These are phyloP conservation scores for Pleurotus eryngii DNA, from an alignment of 768 basidiomycete genomes.

Conservation along the genomic window DNA sequence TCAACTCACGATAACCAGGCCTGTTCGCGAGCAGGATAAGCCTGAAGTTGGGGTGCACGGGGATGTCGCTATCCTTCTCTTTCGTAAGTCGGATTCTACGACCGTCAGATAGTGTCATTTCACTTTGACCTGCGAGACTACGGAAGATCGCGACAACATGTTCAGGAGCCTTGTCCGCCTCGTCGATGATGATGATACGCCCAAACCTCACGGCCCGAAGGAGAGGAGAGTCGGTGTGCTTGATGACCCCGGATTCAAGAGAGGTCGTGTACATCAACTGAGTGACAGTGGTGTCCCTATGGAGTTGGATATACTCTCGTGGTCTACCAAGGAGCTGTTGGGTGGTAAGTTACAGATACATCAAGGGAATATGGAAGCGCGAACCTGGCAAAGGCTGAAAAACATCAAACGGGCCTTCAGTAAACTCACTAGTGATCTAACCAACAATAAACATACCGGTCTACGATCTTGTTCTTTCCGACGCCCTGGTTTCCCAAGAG, in stretches of 20 bases:
- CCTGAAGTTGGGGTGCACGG: conserved; percentile 61
- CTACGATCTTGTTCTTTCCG: conserved; percentile 6
- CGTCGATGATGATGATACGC: conserved; percentile 67
- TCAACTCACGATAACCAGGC: conserved; percentile 60
- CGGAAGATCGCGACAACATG: conserved; percentile 72
- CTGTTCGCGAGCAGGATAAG: conserved; percentile 63
- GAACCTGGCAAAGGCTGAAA: conserved; percentile 52
- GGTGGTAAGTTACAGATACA: not conserved
- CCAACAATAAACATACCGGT: conserved; percentile 28
- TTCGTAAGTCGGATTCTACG: conserved; percentile 45
- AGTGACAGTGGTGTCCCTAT: conserved; percentile 68
- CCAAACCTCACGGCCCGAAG: conserved; percentile 59
- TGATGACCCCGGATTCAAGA: conserved; percentile 53
- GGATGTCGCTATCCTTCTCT: conserved; percentile 52
- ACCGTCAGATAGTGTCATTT: conserved; percentile 63
- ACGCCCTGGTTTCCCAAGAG: conserved; percentile 56
- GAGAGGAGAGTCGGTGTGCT: conserved; percentile 63
- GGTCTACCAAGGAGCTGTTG: conserved; percentile 56
- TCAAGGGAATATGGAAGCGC: not conserved
- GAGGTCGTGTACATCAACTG: conserved; percentile 70
- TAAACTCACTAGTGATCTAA: too few species aligned
- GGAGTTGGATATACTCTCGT: conserved; percentile 67
- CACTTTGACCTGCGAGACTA: conserved; percentile 62
- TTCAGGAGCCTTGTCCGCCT: conserved; percentile 72
- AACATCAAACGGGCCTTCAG: too few species aligned